A percentile compares a stretch with the other conserved stretches of the same genome.
phyloP scores from a whole-genome alignment of 2,329 filamentous ascomycete species.

The Fusarium udum region DNA sequence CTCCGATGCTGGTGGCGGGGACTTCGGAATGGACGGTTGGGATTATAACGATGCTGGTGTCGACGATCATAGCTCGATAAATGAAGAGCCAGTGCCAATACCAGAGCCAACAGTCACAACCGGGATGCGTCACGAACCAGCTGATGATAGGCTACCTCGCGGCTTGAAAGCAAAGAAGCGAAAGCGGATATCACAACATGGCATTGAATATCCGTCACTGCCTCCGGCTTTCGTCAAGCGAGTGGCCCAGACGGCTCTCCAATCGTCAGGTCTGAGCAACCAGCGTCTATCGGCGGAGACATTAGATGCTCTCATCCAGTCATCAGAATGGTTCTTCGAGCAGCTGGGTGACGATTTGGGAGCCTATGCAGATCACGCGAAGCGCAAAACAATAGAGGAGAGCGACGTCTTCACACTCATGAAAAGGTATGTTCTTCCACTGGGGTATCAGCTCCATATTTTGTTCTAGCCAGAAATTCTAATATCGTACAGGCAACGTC shows the following conservation, averaged over 20 bases:
- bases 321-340: slow-evolving; percentile 92
- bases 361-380: slow-evolving; percentile 82
- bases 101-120: slow-evolving; percentile 16
- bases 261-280: slow-evolving; percentile 71
- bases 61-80: slow-evolving; percentile 41
- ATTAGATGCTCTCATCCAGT: slow-evolving; percentile 77
- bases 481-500: slow-evolving; percentile 73
- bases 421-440: slow-evolving; percentile 71
- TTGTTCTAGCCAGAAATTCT: slow-evolving; percentile 40
- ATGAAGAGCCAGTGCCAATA: slow-evolving; percentile 25
- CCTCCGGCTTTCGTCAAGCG: slow-evolving; percentile 79
- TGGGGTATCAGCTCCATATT: slow-evolving; percentile 37
- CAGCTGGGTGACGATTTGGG: slow-evolving; percentile 83
- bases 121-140: neutral
- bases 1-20: slow-evolving; percentile 32
- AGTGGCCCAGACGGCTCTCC: slow-evolving; percentile 75
- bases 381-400: slow-evolving; percentile 86
- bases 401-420: slow-evolving; percentile 84
- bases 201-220: slow-evolving; percentile 79
- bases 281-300: slow-evolving; percentile 78
- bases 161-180: slow-evolving; percentile 44
- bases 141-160: slow-evolving; percentile 25
- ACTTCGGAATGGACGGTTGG: slow-evolving; percentile 27
- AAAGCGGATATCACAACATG: slow-evolving; percentile 71
- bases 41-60: slow-evolving; percentile 29